A percentile compares a stretch with the other conserved stretches of the same genome.
These are phyloP conservation scores for Collybiopsis luxurians DNA, from an alignment of 768 basidiomycete species.

Conservation along the genomic window DNA sequence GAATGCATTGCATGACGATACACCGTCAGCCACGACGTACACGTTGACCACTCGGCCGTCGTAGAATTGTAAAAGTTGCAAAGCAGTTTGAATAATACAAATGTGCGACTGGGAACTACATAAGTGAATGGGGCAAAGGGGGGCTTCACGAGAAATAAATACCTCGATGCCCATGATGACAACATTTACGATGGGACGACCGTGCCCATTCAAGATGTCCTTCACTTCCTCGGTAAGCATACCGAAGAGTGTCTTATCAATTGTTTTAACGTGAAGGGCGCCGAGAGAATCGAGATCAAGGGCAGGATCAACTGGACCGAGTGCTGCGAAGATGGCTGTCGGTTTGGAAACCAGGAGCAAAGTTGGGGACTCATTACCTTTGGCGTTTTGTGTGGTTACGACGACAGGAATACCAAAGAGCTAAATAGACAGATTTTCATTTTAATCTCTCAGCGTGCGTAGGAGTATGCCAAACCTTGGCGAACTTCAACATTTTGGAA, in stretches of 20 bases:
- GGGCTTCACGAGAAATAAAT: slow-evolving; percentile 14
- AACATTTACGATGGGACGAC: slow-evolving; percentile 52
- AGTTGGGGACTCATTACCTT: slow-evolving; percentile 42
- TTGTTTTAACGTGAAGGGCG: slow-evolving; percentile 53
- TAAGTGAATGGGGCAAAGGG: slow-evolving; percentile 3
- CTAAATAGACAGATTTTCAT: slow-evolving; percentile 22
- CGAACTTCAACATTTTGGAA: slow-evolving; percentile 74
- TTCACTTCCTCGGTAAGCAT: slow-evolving; percentile 77
- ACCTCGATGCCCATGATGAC: slow-evolving; percentile 91
- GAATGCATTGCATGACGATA: slow-evolving; percentile 77
- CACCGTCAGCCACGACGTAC: slow-evolving; percentile 79
- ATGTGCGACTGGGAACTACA: slow-evolving; percentile 68
- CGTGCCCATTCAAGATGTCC: slow-evolving; percentile 43
- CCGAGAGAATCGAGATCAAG: slow-evolving; percentile 56
- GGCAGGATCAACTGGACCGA: slow-evolving; percentile 67
- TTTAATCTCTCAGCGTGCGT: background rate
- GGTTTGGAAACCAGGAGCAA: background rate
- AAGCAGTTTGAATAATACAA: slow-evolving; percentile 81
- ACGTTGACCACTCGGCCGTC: slow-evolving; percentile 38
- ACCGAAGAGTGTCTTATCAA: slow-evolving; percentile 81
- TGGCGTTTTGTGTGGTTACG: slow-evolving; percentile 83
- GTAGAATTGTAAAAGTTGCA: slow-evolving; percentile 52
- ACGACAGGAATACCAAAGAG: slow-evolving; percentile 62
- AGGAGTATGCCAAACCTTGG: slow-evolving; percentile 46
- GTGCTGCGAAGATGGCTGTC: slow-evolving; percentile 37